These are phyloP conservation scores for Brassica cretica DNA, from an alignment of 345 rosid genomes.

Conservation along the genomic window DNA sequence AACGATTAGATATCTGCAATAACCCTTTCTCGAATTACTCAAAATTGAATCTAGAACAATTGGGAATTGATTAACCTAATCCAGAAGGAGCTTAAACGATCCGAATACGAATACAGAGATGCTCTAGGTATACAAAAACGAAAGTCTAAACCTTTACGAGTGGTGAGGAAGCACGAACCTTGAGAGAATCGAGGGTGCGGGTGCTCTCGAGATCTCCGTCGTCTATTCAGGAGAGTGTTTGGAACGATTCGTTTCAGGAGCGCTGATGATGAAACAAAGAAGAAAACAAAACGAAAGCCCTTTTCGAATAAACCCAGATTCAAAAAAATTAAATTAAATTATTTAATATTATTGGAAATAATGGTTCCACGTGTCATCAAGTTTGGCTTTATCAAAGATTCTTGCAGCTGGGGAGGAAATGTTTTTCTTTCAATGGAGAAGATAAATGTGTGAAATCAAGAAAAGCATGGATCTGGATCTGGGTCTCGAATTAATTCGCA, in stretches of 20 bases:
- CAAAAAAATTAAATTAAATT: neutral
- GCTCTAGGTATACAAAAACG: neutral
- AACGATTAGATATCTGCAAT: slow-evolving; percentile 39
- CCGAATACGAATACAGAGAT: neutral
- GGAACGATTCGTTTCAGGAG: slow-evolving; percentile 13
- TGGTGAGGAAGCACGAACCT: neutral
- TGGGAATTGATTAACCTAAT: neutral
- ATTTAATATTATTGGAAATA: slow-evolving; percentile 11
- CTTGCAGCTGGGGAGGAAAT: neutral
- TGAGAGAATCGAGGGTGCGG: slow-evolving; percentile 20
- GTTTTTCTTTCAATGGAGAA: neutral
- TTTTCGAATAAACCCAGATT: neutral
- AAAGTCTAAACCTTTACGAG: slow-evolving; percentile 8
- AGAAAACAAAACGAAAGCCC: slow-evolving; percentile 17
- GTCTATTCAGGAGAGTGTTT: neutral
- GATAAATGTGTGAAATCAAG: neutral
- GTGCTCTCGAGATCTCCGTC: slow-evolving; percentile 30
- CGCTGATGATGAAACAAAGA: slow-evolving; percentile 1
- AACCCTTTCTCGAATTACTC: slow-evolving; percentile 18
- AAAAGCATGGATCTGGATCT: neutral
- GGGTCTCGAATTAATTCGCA: slow-evolving; percentile 14
- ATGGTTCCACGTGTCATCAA: slow-evolving; percentile 6
- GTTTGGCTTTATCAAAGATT: neutral
- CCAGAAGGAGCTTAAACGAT: neutral
- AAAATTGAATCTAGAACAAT: slow-evolving; percentile 23